Evolutionary conservation across 768 basidiomycete genomes (phyloP), one percentile per base, ranked within the genome.

Genomic region (Amyloporia xantha): DNA sequence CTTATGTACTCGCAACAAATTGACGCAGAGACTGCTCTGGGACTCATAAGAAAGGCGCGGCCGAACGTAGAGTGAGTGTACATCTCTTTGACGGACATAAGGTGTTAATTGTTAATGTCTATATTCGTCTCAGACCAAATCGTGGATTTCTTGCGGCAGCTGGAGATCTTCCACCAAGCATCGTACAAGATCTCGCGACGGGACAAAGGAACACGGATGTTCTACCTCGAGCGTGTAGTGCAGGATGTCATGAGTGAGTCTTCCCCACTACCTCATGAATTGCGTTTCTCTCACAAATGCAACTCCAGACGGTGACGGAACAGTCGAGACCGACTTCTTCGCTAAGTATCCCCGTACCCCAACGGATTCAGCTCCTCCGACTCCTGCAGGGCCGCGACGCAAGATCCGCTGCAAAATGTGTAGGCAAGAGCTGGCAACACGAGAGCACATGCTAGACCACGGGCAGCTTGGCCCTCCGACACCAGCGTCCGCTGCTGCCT

Each of bases 371-470:
- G 63, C 67, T 0, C 79, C 84, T 1, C 64, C 75, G 3, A 84
- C 86, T 0, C 83, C 88, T 0, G 69, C 70, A 28, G 74, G 76
- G 12, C 76, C 75, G 3, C 71, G 73, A 33, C 72, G 82, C 35
- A 77, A 84, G 35, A 92, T 96, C 60, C 74, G 93, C 60, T 96
- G 93, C 67, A 92, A 88, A 67, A 90, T 86, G 83, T 95, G 93
- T 72, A 75, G 90, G 86, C 82, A 84, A 51, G 90, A 91, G 58
- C 74, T 97, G 12, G 93, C 93, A 1, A 79, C 88, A 0, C 75
- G 87, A n/a, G 91, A 93, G 61, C 89, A 96, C 62, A 91, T 97
- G 88, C 77, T 92, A 41, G 87, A 92, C 63, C 91, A 94, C 58
- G 86, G 84, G 4, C 86, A 90, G 58, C 67, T 87, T 3, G 84